Conservation (phyloP, 495 filamentous ascomycete species). For the Bryoglossum gracile region DNA sequence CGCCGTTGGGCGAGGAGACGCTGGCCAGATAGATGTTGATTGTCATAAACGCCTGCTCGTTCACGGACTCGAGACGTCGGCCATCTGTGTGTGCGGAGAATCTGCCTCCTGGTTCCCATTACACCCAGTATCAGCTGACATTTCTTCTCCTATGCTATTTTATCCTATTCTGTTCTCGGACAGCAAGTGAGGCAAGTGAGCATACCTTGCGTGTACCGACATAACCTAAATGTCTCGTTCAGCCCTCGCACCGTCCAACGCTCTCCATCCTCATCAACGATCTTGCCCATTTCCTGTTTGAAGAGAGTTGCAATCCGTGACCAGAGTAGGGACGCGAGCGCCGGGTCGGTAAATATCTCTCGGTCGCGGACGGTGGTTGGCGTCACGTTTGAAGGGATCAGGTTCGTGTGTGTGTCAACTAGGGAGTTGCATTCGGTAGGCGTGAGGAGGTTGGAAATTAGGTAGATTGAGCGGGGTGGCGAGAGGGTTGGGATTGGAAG, state of each 20-base stretch:
- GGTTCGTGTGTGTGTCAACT: background rate
- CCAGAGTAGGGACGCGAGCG: constrained; percentile 2
- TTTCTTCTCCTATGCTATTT: background rate
- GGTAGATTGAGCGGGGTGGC: too few species aligned
- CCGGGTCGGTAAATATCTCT: constrained; percentile 3
- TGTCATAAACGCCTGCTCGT: constrained; percentile 9
- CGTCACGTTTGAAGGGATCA: constrained; percentile 13
- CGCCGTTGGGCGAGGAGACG: background rate
- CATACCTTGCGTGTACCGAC: constrained; percentile 8
- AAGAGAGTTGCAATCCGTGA: constrained; percentile 2
- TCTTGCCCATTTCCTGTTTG: background rate
- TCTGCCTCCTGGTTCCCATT: constrained; percentile 7
- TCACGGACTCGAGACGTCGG: background rate
- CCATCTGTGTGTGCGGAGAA: constrained; percentile 14
- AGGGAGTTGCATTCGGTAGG: constrained; percentile 9
- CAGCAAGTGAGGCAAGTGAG: background rate
- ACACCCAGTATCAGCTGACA: background rate
- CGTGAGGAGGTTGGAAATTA: constrained; percentile 10
- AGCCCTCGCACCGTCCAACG: constrained; percentile 4
- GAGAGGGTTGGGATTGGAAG: too few species aligned
- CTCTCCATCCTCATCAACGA: constrained; percentile 12
- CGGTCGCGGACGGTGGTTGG: constrained; percentile 5
- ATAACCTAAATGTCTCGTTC: constrained; percentile 14
- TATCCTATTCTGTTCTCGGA: background rate
- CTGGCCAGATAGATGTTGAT: constrained; percentile 13